Evolutionary conservation across 2,329 filamentous ascomycete species (phyloP).

Genomic region (Pseudodiploospora longispora): DNA sequence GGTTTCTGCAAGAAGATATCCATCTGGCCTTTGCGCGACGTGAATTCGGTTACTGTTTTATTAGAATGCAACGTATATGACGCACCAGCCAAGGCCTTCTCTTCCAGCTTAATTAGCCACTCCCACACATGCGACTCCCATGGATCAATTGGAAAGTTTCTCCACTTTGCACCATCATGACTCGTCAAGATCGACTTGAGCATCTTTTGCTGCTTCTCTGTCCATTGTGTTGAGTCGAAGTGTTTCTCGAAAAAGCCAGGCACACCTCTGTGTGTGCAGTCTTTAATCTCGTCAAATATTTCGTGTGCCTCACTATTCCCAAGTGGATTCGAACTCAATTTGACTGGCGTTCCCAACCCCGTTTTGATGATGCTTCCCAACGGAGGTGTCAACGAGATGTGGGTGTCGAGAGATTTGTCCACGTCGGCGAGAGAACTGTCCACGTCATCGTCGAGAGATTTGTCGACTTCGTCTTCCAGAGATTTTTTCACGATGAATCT

Average conservation of each 20-base stretch:
- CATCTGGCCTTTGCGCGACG: constrained; percentile 2
- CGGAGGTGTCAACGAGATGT: too few species aligned
- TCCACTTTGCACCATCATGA: constrained; percentile 4
- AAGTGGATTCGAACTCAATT: background rate
- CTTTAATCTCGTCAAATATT: background rate
- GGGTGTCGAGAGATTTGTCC: too few species aligned
- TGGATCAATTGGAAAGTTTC: background rate
- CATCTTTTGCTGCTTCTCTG: constrained; percentile 4
- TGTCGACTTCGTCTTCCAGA: too few species aligned
- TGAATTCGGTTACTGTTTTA: background rate
- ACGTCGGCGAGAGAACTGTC: too few species aligned
- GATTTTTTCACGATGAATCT: too few species aligned
- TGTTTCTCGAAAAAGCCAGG: constrained; percentile 7
- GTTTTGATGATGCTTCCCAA: too few species aligned
- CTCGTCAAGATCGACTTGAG: constrained; percentile 3
- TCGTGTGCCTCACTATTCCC: background rate
- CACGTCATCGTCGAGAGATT: too few species aligned
- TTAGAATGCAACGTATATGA: background rate
- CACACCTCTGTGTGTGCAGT: constrained; percentile 3
- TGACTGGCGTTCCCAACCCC: too few species aligned
- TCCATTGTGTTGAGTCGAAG: constrained; percentile 4
- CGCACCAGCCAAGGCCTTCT: constrained; percentile 1
- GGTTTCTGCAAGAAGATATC: constrained; percentile 1
- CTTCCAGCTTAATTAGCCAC: constrained; percentile 4
- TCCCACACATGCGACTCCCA: constrained; percentile 3